A percentile compares a stretch with the other conserved stretches of the same genome.
Conservation (phyloP, 2,329 filamentous ascomycete species). For the Dactylellina haptotyla region DNA sequence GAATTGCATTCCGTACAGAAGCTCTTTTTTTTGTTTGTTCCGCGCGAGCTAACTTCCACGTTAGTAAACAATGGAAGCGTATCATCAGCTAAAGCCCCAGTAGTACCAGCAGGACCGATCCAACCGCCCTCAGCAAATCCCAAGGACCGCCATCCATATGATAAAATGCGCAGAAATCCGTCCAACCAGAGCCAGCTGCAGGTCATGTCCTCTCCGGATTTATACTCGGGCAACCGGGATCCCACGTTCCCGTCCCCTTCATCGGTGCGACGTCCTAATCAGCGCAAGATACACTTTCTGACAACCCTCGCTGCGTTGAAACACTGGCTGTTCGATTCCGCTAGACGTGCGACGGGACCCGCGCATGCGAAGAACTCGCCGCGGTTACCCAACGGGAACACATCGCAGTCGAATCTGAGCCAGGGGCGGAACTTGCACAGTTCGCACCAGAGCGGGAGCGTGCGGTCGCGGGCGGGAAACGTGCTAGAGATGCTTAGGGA, state of each 20-base stretch:
- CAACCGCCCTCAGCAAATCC: slow-evolving; percentile 83
- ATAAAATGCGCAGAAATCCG: slow-evolving; percentile 57
- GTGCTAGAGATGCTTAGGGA: slow-evolving; percentile 46
- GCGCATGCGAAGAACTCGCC: slow-evolving; percentile 33
- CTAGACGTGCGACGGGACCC: slow-evolving; percentile 72
- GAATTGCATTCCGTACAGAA: slow-evolving; percentile 23
- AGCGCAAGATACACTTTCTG: slow-evolving; percentile 66
- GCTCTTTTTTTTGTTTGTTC: slow-evolving; percentile 38
- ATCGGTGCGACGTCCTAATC: slow-evolving; percentile 73
- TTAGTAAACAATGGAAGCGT: slow-evolving; percentile 52
- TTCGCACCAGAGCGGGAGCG: slow-evolving; percentile 47
- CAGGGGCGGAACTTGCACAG: slow-evolving; percentile 35
- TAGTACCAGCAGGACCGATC: slow-evolving; percentile 62
- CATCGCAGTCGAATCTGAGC: slow-evolving; percentile 42
- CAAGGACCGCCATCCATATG: slow-evolving; percentile 54
- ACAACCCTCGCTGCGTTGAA: slow-evolving; percentile 75
- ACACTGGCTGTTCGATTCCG: slow-evolving; percentile 76
- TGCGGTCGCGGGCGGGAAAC: slow-evolving; percentile 39
- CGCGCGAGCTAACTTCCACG: slow-evolving; percentile 52
- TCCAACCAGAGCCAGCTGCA: slow-evolving; percentile 57
- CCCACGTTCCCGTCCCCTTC: slow-evolving; percentile 31
- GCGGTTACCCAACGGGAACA: slow-evolving; percentile 40
- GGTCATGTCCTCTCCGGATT: slow-evolving; percentile 58
- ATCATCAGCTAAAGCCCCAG: slow-evolving; percentile 56
- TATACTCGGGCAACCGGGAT: slow-evolving; percentile 48